A percentile compares a stretch with the other conserved stretches of the same genome.
Evolutionary conservation across 148 eudicot genomes (phyloP).

Genomic region (Amaranthus hypochondriacus): DNA sequence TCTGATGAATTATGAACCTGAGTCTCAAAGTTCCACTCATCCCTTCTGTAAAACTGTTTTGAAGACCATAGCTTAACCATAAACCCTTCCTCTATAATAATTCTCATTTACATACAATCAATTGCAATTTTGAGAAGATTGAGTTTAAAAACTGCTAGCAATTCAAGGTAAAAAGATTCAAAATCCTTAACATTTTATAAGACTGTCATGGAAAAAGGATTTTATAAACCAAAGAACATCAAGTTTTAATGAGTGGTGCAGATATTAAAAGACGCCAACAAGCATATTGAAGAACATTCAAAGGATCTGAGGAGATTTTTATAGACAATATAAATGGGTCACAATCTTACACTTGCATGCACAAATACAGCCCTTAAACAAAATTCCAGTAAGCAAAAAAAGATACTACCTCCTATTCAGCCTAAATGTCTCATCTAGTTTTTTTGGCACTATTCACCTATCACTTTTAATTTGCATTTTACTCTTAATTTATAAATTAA

Average conservation of each 20-base stretch:
- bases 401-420: neutral
- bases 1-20: slow-evolving; percentile 40
- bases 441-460: too few species aligned
- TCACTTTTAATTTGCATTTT: too few species aligned
- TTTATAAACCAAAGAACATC: neutral
- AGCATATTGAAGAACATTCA: neutral
- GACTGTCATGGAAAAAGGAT: neutral
- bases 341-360: neutral
- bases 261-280: neutral
- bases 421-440: too few species aligned
- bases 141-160: neutral
- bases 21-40: slow-evolving; percentile 35
- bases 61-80: slow-evolving; percentile 13
- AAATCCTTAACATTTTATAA: neutral
- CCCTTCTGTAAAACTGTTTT: slow-evolving; percentile 39
- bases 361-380: neutral
- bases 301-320: too few species aligned
- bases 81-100: slow-evolving; percentile 1
- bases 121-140: neutral
- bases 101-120: neutral
- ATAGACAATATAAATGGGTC: neutral
- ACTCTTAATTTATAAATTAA: too few species aligned
- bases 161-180: neutral
- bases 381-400: neutral
- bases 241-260: neutral